Conservation (phyloP, 257 asterid species). For the Solanum boliviense region DNA sequence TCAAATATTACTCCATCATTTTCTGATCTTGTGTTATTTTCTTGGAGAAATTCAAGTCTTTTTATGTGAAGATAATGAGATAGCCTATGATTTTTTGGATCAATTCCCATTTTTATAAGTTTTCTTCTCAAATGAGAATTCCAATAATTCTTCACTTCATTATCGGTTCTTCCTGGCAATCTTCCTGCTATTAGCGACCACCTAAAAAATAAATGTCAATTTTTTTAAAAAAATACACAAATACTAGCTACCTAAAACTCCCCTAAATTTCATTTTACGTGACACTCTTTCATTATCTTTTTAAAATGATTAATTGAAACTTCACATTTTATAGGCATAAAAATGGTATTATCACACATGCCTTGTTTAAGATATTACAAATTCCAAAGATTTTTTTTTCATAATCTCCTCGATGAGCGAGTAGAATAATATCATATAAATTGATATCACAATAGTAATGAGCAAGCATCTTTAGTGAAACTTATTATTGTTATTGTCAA, state of each 20-base stretch:
- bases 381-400: neutral
- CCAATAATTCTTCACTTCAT: conserved; percentile 22
- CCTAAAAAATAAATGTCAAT: neutral
- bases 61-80: neutral
- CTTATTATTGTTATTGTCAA: no score
- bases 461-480: no score
- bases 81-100: conserved; percentile 5
- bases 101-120: conserved; percentile 14
- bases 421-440: no score
- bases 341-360: neutral
- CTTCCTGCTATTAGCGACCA: conserved; percentile 18
- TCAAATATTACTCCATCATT: neutral
- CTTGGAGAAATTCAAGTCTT: neutral
- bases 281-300: neutral
- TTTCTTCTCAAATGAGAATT: conserved; percentile 13
- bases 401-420: no score
- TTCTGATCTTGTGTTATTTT: neutral
- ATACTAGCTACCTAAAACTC: neutral
- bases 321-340: neutral
- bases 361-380: neutral
- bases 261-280: neutral
- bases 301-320: neutral
- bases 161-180: conserved; percentile 13
- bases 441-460: no score
- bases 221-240: neutral